A percentile compares a stretch with the other conserved stretches of the same genome.
Conservation (phyloP, 805 yeast species). For the Ogataea dorogensis region DNA sequence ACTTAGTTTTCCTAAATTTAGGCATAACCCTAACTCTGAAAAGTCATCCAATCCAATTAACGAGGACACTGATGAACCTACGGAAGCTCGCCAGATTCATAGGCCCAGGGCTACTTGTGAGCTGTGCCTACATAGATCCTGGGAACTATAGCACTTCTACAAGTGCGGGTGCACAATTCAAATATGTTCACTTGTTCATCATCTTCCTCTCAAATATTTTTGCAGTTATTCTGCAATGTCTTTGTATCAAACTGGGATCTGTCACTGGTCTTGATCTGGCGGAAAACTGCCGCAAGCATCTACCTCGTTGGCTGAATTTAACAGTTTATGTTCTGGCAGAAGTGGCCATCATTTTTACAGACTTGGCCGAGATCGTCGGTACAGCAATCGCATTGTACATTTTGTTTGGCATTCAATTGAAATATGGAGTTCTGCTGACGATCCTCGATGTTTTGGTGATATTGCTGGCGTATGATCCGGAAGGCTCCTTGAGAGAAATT, state of each 20-base stretch:
- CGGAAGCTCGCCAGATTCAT: constrained; percentile 62
- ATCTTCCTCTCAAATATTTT: constrained; percentile 75
- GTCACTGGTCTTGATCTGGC: constrained; percentile 89
- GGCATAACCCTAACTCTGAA: no score
- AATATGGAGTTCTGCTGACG: constrained; percentile 74
- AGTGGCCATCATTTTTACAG: constrained; percentile 87
- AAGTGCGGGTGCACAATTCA: constrained; percentile 78
- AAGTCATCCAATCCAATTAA: no score
- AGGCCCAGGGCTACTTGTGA: constrained; percentile 86
- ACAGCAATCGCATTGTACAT: constrained; percentile 85
- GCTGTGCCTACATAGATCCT: constrained; percentile 92
- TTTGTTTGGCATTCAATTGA: constrained; percentile 68
- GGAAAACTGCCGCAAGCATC: constrained; percentile 70
- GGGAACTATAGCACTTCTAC: constrained; percentile 92
- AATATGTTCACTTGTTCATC: constrained; percentile 69
- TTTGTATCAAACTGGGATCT: constrained; percentile 83
- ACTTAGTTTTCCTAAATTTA: not conserved
- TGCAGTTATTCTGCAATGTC: constrained; percentile 78
- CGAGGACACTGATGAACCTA: constrained; percentile 14
- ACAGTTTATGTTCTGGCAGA: constrained; percentile 72
- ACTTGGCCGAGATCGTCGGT: constrained; percentile 91
- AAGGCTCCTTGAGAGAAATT: constrained; percentile 72
- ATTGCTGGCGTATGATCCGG: constrained; percentile 72
- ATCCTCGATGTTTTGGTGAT: constrained; percentile 79
- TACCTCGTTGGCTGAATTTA: constrained; percentile 66